Base-by-base conservation (phyloP, 805 yeast species). In the Wickerhamomyces mucosus region DNA sequence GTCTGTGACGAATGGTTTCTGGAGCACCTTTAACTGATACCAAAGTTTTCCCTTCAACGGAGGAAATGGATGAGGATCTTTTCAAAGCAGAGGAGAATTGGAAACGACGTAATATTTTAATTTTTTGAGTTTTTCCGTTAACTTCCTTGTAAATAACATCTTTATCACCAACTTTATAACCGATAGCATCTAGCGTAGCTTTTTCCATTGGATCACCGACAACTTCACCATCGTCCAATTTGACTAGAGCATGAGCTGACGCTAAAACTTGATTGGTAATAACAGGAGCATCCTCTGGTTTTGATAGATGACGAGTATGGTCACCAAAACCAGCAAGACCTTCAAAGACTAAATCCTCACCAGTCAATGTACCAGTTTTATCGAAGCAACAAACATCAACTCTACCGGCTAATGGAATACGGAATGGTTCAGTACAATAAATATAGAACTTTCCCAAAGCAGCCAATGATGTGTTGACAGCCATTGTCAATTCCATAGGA, bases 141-240 rank as follows among this genome's bases (percentile, higher is more conserved):
- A 41, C 41, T 26, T 53, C 50, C 53, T 75, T 71, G 39, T 67
- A 69, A 27, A 81, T 80, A 31, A 69, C 56, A 51, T 86, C 95
- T 42, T 85, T 82, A 34, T 67, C 69, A 33, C 80, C 83, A 41
- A 92, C 79, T 25, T 64, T 66, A 96, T 96, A 92, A 19, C 76
- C 75, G 36, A 92, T 72, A 26, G 94, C 89, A 43, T 76, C 78
- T 46, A 92, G 65, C 32, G 98, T 92, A 18, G 94, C 96, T 59
- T 86, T 85, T 61, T 92, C 98, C 97, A 92, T 89, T 41, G 98
- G 96, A 53, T 92, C 98, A 59, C 98, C 98, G 39, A 92, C 98
- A 45, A 88, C 74, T 40, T 92, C 97, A 46, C 97, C 98, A 53
- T 88, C 95, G 48, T 92, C 96, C 38, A 92, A 67, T 49, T 78